Base-by-base conservation (phyloP, 2,329 filamentous ascomycete species). In the Decorospora gaudefroyi region DNA sequence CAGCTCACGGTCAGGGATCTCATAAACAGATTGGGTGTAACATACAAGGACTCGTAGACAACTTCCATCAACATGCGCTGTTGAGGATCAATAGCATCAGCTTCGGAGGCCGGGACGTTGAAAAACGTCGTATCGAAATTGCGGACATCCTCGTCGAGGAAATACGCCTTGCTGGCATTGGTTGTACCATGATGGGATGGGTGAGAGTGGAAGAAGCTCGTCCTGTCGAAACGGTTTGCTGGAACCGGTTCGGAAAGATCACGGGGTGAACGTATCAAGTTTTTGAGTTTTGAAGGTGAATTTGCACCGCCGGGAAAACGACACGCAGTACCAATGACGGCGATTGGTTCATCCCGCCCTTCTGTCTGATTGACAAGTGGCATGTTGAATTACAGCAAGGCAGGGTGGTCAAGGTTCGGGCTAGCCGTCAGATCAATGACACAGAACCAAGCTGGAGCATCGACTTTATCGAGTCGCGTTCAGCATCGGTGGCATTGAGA, bases 311-410 rank as follows among this genome's bases (percentile, higher is more conserved):
- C 68, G 5, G 70, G 69, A 15, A 72, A 62, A 17, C 69, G 61
- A 42, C 68, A 72, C 7, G 60, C 65, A 27, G 61, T 49, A 2
- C 71, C 71, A 21, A 74, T 51, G 10, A 74, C 62, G 8, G 68
- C 71, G 12, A 62, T 59, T 1, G 59, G 57, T 29, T 61, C 65
- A 15, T 32, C 18, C n/a, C 12, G 28, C 23, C 21, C 15, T 11
- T 21, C 25, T 4, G 25, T 39, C 21, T 21, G 18, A 26, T 41
- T 32, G 18, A 32, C 13, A 21, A 8, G 9, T 13, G 17, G 23
- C 38, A 26, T 33, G 17, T 32, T 32, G 28, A 26, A 26, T 23
- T 25, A 15, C 19, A 15, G 29, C 25, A 23, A n/a, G n/a, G n/a
- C n/a, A n/a, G n/a, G n/a, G n/a, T n/a, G n/a, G n/a, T n/a, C n/a